phyloP scores from a whole-genome alignment of 768 basidiomycete species.

The Lactarius tabidus region DNA sequence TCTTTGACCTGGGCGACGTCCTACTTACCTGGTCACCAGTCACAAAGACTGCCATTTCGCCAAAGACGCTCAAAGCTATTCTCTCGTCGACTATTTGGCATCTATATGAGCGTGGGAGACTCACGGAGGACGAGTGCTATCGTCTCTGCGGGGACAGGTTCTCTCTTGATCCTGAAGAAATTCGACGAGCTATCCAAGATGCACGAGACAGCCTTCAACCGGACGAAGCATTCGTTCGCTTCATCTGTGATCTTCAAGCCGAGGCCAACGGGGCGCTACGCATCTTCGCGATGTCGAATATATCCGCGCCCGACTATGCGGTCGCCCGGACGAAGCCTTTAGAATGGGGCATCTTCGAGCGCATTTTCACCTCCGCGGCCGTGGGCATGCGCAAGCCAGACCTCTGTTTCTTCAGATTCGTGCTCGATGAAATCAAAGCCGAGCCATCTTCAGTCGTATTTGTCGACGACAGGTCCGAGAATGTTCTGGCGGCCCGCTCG shows the following conservation, averaged over 20 bases:
- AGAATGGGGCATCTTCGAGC: slow-evolving; percentile 48
- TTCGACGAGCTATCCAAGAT: slow-evolving; percentile 43
- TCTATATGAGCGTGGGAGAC: slow-evolving; percentile 46
- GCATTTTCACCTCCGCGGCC: slow-evolving; percentile 49
- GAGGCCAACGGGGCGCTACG: slow-evolving; percentile 35
- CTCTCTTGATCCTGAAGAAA: slow-evolving; percentile 36
- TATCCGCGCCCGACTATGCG: slow-evolving; percentile 49
- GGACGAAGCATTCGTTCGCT: slow-evolving; percentile 41
- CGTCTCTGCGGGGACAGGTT: slow-evolving; percentile 39
- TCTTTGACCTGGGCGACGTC: slow-evolving; percentile 56
- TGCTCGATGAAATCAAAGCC: slow-evolving; percentile 41
- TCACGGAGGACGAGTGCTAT: slow-evolving; percentile 46
- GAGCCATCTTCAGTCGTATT: slow-evolving; percentile 49
- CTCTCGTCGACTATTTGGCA: slow-evolving; percentile 47
- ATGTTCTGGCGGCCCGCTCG: slow-evolving; percentile 53
- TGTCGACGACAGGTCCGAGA: slow-evolving; percentile 58
- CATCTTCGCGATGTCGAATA: slow-evolving; percentile 58
- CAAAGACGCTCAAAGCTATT: slow-evolving; percentile 40
- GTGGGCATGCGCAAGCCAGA: slow-evolving; percentile 55
- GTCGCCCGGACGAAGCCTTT: slow-evolving; percentile 43
- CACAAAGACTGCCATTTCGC: slow-evolving; percentile 42
- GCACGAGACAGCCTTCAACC: slow-evolving; percentile 46
- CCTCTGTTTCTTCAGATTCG: slow-evolving; percentile 49
- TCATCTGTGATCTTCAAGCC: slow-evolving; percentile 45
- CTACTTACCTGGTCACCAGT: slow-evolving; percentile 49